Evolutionary conservation across 805 yeast species (phyloP), one percentile per base, ranked within the genome.

Genomic region (Yamadazyma endophytica): DNA sequence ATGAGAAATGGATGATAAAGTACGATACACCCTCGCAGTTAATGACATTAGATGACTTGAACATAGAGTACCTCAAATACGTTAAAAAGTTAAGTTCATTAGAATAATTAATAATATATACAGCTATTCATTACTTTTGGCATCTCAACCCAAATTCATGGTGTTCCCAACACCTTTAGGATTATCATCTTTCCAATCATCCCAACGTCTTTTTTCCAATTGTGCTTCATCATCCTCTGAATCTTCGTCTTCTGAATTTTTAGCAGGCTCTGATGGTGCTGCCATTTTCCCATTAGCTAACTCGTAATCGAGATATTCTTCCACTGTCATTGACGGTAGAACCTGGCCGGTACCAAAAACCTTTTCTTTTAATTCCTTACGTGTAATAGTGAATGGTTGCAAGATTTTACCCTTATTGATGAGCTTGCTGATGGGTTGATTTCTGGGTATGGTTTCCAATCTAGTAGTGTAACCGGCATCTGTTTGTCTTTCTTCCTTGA

Each of bases 151-250:
- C 14, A 65, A 42, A 41, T 65, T 65, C 13, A 56, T 63, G 28
- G 89, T 87, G 52, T 90, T 90, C 8, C 98, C 98, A 35, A 89
- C 79, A 6, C 98, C 98, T 47, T 75, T 78, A 0, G 88, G 82
- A 52, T 87, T 78, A 3, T 76, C 75, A 40, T 92, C 98, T 27
- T 79, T 78, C 68, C 90, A 92, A 39, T 84, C 94, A 58, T 92
- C 98, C 97, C 97, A 92, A 24, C 75, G 72, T 35, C 98, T 70
- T 34, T 81, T 77, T 49, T 83, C 78, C 45, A 81, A 73, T 4
- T 95, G 75, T 39, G 82, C 87, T 35, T 81, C 87, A 33, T 76
- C 79, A 17, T 52, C 59, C 12, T 43, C 40, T 13, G 59, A 64
- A 24, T 70, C 73, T 4, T 65, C 68, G 37, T 32, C 58, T 33